Base-by-base conservation (phyloP, 148 eudicot genomes). In the Nepenthes mirabilis region DNA sequence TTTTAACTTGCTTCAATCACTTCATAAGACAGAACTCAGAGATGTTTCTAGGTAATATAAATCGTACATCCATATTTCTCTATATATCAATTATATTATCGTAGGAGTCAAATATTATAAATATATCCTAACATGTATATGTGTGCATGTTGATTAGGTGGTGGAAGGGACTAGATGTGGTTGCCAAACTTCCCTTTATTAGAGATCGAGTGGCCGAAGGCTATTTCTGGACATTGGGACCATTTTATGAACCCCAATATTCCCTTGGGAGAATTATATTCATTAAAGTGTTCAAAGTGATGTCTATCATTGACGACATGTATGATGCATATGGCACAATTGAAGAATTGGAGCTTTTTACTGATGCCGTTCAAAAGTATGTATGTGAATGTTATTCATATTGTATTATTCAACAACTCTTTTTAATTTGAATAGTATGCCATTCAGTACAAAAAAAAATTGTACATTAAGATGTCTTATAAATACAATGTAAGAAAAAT, bases 241-340 rank as follows among this genome's bases (percentile, higher is more conserved):
- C 69, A 0, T 73, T 52, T 37, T 73, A 62, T 50, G 75, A 79
- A 8, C 83, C 80, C 1, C 57, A 76, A 36, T 75, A 72, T 55
- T 60, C 75, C 32, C 37, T 70, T 1, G 77, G 66, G 2, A 59
- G 79, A 59, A 62, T 6, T 52, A 55, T 78, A 23, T 60, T 71
- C 13, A 50, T 70, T 2, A 70, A 78, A 55, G 53, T 68, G 8
- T 60, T 65, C 11, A 54, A 68, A 59, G 60, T 76, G 43, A 55
- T 65, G 1, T 68, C 81, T 0, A 57, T 76, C 12, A 62, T 74
- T 13, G 87, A 82, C 56, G 87, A 82, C 36, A 68, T 64, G 23
- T 82, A 76, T 67, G 87, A 82, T 63, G 65, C 70, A 2, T 82
- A 79, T 67, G 81, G 83, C 2, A 63, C 69, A 2, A 59, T 70